Base-by-base conservation (phyloP, 108 stramenopile genomes). In the Cyclotella atomus region DNA sequence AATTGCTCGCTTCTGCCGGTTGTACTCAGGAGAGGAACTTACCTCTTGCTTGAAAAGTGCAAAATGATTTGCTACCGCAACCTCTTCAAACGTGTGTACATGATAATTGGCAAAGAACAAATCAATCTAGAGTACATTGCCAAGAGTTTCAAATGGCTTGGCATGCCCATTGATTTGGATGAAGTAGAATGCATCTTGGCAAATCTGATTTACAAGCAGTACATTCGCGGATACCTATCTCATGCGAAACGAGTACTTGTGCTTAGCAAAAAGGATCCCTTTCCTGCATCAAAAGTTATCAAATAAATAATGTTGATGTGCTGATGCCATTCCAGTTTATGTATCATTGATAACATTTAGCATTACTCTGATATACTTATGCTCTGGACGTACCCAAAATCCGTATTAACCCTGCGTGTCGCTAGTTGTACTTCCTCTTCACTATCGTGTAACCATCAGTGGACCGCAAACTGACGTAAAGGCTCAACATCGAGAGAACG, bases 171-270 rank as follows among this genome's bases (percentile, higher is more conserved):
- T 46, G 95, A 97, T 84, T 68, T 97, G 55, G 98, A 97, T 65
- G 96, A 97, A 87, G 84, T 97, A 8, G 97, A 98, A 70, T 98
- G 98, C 70, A 89, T 98, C 45, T 71, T 98, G 65, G 93, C 96
- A n/a, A 98, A 98, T 70, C 79, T 98, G 41, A 98, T 98, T 59
- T 97, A 78, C 70, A 81, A 87, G 50, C 89, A 95, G 28, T 86
- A 84, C 56, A 81, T 98, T 28, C 88, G 95, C 49, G 98, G 97
- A 10, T 98, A 98, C 75, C 82, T 98, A 24, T 90, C 91, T 16
- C 98, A 98, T 73, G 79, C 92, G 60, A 95, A 96, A 73, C 89
- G 90, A 57, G 84, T 92, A 0, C 74, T 98, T 57, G 97, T 98
- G 0, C 70, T 98, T 55, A 92, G 90, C 70, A 97, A 96, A 63